phyloP scores from a whole-genome alignment of 768 basidiomycete genomes.

The Chiua virens region DNA sequence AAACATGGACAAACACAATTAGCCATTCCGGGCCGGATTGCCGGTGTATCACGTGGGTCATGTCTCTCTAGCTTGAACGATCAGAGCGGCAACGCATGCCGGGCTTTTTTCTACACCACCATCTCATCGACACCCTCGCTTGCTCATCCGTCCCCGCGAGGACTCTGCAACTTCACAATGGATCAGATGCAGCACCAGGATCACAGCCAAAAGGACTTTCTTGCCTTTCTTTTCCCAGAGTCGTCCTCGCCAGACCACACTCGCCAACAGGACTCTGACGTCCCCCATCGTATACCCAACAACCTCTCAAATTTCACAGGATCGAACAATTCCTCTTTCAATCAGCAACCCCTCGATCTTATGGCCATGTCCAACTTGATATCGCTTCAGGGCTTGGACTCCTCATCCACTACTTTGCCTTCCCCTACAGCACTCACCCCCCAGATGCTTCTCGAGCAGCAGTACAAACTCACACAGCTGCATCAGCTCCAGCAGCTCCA shows the following conservation, averaged over 20 bases:
- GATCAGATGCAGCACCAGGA: conserved; percentile 26
- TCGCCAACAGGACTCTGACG: conserved; percentile 23
- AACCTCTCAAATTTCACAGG: conserved; percentile 4
- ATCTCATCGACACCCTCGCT: conserved; percentile 1
- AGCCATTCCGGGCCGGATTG: neutral
- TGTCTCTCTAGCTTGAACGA: neutral
- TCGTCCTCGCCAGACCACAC: conserved; percentile 21
- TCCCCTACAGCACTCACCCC: conserved; percentile 35
- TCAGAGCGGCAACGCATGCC: conserved; percentile 4
- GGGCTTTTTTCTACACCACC: conserved; percentile 7
- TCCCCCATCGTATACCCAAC: conserved; percentile 14
- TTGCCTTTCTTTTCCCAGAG: conserved; percentile 36
- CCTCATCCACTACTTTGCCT: conserved; percentile 9
- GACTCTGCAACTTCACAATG: conserved; percentile 8
- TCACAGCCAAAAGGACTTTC: conserved; percentile 36
- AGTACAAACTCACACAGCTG: conserved; percentile 74
- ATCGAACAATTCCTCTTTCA: conserved; percentile 13
- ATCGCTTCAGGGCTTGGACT: conserved; percentile 46
- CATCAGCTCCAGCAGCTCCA: conserved; percentile 79
- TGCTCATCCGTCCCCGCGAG: neutral
- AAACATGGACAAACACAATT: conserved; percentile 8
- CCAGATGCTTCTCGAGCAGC: conserved; percentile 66
- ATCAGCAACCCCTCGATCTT: conserved; percentile 48
- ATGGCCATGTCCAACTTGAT: conserved; percentile 46
- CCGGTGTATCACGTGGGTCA: conserved; percentile 12